A percentile compares a stretch with the other conserved stretches of the same genome.
phyloP scores from a whole-genome alignment of 2,329 filamentous ascomycete genomes.

The Aspergillus brasiliensis region DNA sequence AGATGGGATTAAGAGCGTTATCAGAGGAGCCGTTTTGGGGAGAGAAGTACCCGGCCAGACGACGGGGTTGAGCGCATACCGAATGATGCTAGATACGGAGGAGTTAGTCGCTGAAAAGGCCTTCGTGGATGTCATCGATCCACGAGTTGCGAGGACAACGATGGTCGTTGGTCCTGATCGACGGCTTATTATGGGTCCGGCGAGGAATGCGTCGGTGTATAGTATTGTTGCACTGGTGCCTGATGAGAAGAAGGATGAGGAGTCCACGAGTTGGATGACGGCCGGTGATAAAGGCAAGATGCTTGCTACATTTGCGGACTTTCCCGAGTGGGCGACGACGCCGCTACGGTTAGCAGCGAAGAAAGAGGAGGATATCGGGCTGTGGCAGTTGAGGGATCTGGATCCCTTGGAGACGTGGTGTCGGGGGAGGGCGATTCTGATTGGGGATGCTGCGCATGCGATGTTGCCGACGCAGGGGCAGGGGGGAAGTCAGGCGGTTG shows the following conservation, averaged over 20 bases:
- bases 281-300: conserved; percentile 9
- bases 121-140: conserved; percentile 37
- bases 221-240: conserved; percentile 51
- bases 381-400: conserved; percentile 26
- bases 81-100: not conserved
- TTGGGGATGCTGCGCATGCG: conserved; percentile 44
- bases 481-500: conserved; percentile 46
- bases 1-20: conserved; percentile 28
- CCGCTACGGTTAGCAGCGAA: not conserved
- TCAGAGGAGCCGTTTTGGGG: conserved; percentile 2
- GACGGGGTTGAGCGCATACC: not conserved
- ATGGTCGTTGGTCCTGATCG: conserved; percentile 50
- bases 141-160: conserved; percentile 44
- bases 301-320: conserved; percentile 14
- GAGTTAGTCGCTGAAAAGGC: conserved; percentile 9
- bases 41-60: not conserved
- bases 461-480: conserved; percentile 48
- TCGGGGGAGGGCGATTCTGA: conserved; percentile 28
- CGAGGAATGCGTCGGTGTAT: conserved; percentile 44
- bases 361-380: conserved; percentile 20
- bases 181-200: conserved; percentile 52
- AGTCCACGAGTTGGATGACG: conserved; percentile 9
- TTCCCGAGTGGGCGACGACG: conserved; percentile 9
- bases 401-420: conserved; percentile 23
- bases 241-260: conserved; percentile 27